phyloP scores from a whole-genome alignment of 2,329 filamentous ascomycete species.

The Drechmeria coniospora region DNA sequence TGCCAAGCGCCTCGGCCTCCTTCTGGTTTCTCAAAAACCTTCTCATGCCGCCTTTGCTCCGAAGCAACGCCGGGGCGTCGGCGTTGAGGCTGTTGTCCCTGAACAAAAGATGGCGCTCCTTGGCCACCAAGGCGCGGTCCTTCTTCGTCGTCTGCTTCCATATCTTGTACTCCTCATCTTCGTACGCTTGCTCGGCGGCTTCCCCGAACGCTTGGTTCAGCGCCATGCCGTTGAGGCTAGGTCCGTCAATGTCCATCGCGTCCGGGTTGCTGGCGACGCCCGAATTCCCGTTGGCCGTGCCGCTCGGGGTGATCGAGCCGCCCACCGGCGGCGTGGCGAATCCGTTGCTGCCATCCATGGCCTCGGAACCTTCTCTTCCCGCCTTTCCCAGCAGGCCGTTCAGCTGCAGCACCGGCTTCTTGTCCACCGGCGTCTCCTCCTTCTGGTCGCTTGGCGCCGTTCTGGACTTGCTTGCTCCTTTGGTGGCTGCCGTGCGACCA shows the following conservation, averaged over 20 bases:
- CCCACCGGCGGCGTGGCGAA: slow-evolving; percentile 65
- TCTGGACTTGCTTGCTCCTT: slow-evolving; percentile 61
- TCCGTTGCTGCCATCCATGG: slow-evolving; percentile 66
- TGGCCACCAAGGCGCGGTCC: slow-evolving; percentile 72
- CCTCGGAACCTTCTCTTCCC: slow-evolving; percentile 60
- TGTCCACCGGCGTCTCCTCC: slow-evolving; percentile 68
- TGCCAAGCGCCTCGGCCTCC: slow-evolving; percentile 40
- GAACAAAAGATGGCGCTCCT: slow-evolving; percentile 76
- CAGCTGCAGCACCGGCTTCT: slow-evolving; percentile 56
- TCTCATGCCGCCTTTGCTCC: slow-evolving; percentile 79
- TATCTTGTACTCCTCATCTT: slow-evolving; percentile 91
- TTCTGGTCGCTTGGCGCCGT: slow-evolving; percentile 59
- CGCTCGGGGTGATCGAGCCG: slow-evolving; percentile 59
- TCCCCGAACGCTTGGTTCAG: slow-evolving; percentile 49
- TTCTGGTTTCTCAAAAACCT: slow-evolving; percentile 70
- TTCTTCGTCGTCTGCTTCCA: slow-evolving; percentile 99
- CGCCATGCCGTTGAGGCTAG: slow-evolving; percentile 50
- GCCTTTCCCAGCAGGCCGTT: slow-evolving; percentile 45
- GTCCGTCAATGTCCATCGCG: slow-evolving; percentile 73
- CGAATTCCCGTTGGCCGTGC: slow-evolving; percentile 50
- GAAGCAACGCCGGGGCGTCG: slow-evolving; percentile 75
- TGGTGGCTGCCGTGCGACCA: slow-evolving; percentile 68
- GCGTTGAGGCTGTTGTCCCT: slow-evolving; percentile 68
- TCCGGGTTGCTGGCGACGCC: slow-evolving; percentile 62
- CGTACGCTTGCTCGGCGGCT: slow-evolving; percentile 58